Evolutionary conservation across 495 filamentous ascomycete genomes (phyloP).

Genomic region (Polyplosphaeria fusca): DNA sequence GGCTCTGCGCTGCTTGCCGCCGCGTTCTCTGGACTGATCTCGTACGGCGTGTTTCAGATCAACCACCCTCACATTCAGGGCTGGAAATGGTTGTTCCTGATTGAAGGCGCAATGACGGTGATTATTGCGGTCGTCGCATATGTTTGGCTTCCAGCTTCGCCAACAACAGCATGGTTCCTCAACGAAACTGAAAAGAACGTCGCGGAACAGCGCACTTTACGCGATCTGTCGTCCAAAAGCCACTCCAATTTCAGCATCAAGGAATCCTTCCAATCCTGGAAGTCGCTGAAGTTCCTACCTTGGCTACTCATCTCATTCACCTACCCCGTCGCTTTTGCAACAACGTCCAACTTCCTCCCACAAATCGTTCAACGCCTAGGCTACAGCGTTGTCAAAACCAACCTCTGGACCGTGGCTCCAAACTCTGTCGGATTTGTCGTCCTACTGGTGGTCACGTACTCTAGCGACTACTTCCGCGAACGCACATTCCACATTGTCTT

Average conservation of each 20-base stretch:
- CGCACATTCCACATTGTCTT: constrained; percentile 27
- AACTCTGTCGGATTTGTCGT: constrained; percentile 23
- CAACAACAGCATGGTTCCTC: constrained; percentile 35
- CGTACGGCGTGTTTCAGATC: constrained; percentile 37
- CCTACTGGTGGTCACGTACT: constrained; percentile 30
- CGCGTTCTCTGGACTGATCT: constrained; percentile 35
- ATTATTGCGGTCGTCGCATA: constrained; percentile 28
- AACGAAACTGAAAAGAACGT: constrained; percentile 35
- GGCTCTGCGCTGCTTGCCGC: constrained; percentile 22
- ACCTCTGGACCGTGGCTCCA: constrained; percentile 30
- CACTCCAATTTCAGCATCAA: constrained; percentile 26
- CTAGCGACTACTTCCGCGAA: constrained; percentile 19
- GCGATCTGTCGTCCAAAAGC: constrained; percentile 27
- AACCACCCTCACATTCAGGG: constrained; percentile 21
- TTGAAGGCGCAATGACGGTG: constrained; percentile 35
- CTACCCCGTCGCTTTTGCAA: constrained; percentile 9
- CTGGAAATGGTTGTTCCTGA: constrained; percentile 32
- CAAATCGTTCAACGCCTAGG: constrained; percentile 25
- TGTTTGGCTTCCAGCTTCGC: constrained; percentile 31
- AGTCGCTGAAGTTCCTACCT: constrained; percentile 7
- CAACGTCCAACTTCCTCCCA: constrained; percentile 23
- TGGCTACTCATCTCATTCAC: constrained; percentile 16
- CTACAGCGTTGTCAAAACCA: constrained; percentile 23
- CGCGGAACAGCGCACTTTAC: constrained; percentile 10
- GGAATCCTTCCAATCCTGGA: constrained; percentile 16